phyloP scores from a whole-genome alignment of 768 basidiomycete species.

The Termitomyces sp. region DNA sequence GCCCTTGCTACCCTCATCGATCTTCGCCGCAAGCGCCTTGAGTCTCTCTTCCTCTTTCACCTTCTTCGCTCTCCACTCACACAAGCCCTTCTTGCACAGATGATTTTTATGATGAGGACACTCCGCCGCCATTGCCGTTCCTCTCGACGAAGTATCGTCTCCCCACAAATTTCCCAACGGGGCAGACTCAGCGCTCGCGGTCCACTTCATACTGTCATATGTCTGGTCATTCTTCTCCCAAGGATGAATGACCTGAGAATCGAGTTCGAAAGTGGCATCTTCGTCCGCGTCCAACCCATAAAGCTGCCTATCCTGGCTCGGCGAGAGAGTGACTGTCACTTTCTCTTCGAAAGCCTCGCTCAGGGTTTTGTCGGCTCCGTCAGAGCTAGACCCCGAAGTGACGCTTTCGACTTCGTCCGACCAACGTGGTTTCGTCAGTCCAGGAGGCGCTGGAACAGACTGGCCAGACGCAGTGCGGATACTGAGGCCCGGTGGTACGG shows the following conservation, averaged over 20 bases:
- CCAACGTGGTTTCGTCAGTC: slow-evolving; percentile 7
- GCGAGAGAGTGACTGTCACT: slow-evolving; percentile 18
- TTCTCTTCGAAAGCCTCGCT: slow-evolving; percentile 11
- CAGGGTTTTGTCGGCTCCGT: slow-evolving; percentile 1
- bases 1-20: background rate
- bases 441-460: slow-evolving; percentile 11
- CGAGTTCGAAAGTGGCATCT: slow-evolving; percentile 11
- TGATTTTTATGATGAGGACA: slow-evolving; percentile 24
- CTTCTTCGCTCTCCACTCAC: slow-evolving; percentile 24
- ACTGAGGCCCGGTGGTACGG: slow-evolving; percentile 13
- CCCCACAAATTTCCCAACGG: slow-evolving; percentile 21
- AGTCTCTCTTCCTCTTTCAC: slow-evolving; percentile 20
- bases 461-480: slow-evolving; percentile 1
- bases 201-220: slow-evolving; percentile 3
- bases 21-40: background rate
- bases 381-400: slow-evolving; percentile 5
- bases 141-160: slow-evolving; percentile 12
- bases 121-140: slow-evolving; percentile 13
- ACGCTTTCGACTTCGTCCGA: slow-evolving; percentile 6
- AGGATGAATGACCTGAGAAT: slow-evolving; percentile 17
- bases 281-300: slow-evolving; percentile 9
- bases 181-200: background rate
- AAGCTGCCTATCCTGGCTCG: slow-evolving; percentile 19
- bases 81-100: slow-evolving; percentile 33
- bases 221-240: slow-evolving; percentile 16